These are phyloP conservation scores for Quercus rubra DNA, from an alignment of 306 rosid species.

Conservation along the genomic window DNA sequence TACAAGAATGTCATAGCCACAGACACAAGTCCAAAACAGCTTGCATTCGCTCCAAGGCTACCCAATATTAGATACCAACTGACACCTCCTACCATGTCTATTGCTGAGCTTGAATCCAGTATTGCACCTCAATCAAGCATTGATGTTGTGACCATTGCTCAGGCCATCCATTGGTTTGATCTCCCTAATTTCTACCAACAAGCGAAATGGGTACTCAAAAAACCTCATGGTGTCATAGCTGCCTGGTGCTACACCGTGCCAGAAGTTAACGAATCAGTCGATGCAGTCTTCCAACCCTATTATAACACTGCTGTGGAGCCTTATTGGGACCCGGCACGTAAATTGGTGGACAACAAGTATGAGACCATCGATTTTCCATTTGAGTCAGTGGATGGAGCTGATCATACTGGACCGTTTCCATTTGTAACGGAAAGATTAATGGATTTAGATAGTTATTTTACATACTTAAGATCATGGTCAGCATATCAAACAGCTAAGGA, in stretches of 20 bases:
- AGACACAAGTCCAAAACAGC: conserved; percentile 59
- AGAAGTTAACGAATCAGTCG: conserved; percentile 33
- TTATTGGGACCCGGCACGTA: conserved; percentile 53
- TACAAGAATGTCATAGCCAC: conserved; percentile 71
- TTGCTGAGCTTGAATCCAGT: conserved; percentile 40
- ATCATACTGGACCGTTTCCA: conserved; percentile 61
- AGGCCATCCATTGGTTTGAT: conserved; percentile 74
- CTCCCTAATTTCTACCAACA: conserved; percentile 56
- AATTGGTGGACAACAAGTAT: conserved; percentile 44
- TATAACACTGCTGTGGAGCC: conserved; percentile 19
- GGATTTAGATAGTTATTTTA: conserved; percentile 46
- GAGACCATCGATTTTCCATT: conserved; percentile 70
- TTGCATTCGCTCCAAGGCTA: conserved; percentile 44
- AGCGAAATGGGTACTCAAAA: conserved; percentile 53
- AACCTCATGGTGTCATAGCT: conserved; percentile 69
- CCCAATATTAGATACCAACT: conserved; percentile 56
- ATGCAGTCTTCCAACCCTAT: conserved; percentile 33
- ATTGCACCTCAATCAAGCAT: conserved; percentile 43
- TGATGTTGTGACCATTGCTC: conserved; percentile 72
- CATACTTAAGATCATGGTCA: conserved; percentile 61
- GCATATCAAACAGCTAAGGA: conserved; percentile 71
- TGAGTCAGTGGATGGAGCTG: conserved; percentile 52
- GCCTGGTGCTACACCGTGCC: conserved; percentile 71
- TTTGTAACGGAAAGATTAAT: conserved; percentile 47
- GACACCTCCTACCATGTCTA: conserved; percentile 52